Conservation (phyloP, 1,139 yeast genomes). For the Schwanniomyces etchellsii region DNA sequence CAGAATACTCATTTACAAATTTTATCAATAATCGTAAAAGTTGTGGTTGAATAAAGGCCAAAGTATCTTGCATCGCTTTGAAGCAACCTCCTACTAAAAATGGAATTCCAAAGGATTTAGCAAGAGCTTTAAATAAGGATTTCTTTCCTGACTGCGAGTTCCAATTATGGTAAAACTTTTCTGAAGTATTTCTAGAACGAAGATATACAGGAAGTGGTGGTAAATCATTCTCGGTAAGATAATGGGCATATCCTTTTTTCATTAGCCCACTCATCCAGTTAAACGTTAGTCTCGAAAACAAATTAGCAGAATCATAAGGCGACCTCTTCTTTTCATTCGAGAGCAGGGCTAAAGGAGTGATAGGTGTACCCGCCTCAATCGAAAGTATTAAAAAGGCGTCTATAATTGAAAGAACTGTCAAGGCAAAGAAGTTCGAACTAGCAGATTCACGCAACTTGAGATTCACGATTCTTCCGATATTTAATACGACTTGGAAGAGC, state of each 20-base stretch:
- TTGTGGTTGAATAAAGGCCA: constrained; percentile 89
- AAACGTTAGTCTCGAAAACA: constrained; percentile 76
- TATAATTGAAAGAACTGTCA: constrained; percentile 43
- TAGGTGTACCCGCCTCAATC: constrained; percentile 48
- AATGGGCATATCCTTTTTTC: constrained; percentile 76
- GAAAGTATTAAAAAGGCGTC: constrained; percentile 47
- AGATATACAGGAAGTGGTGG: constrained; percentile 73
- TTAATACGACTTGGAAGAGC: constrained; percentile 50
- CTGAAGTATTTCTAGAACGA: constrained; percentile 46
- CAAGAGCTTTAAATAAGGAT: constrained; percentile 60
- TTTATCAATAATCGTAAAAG: constrained; percentile 66
- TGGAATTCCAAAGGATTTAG: constrained; percentile 64
- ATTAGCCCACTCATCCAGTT: constrained; percentile 91
- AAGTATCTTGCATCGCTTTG: constrained; percentile 70
- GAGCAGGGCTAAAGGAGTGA: constrained; percentile 34
- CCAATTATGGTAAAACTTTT: constrained; percentile 60
- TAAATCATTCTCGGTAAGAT: constrained; percentile 68
- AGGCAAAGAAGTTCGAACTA: constrained; percentile 29
- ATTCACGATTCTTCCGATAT: constrained; percentile 37
- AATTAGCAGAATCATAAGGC: constrained; percentile 78
- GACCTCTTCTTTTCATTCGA: constrained; percentile 34
- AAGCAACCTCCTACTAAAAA: constrained; percentile 71
- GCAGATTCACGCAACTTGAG: constrained; percentile 40
- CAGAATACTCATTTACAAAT: constrained; percentile 75
- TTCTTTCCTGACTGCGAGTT: constrained; percentile 40